phyloP scores from a whole-genome alignment of 2,329 filamentous ascomycete genomes.

The Aspergillus texensis region DNA sequence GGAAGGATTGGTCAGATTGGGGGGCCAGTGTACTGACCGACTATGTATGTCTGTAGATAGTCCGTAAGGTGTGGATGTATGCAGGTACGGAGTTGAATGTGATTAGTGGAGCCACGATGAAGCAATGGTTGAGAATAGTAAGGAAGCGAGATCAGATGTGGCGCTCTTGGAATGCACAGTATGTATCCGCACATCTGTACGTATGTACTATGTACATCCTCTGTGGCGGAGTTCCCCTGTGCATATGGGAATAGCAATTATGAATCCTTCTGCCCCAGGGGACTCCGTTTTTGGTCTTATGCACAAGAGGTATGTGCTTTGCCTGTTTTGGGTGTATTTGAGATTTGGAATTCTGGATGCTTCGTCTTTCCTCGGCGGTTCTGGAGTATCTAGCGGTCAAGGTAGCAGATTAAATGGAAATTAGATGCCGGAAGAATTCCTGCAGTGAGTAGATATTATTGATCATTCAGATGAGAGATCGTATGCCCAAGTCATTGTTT shows the following conservation, averaged over 20 bases:
- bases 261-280: not conserved
- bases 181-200: not conserved
- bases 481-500: not conserved
- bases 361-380: not conserved
- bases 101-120: constrained; percentile 6
- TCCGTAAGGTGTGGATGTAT: not conserved
- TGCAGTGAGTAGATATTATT: not conserved
- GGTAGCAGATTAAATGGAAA: not conserved
- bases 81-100: constrained; percentile 1
- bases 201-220: not conserved
- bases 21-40: not conserved
- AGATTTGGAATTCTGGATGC: not conserved
- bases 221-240: not conserved
- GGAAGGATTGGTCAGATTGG: not conserved
- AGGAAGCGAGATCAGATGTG: not conserved
- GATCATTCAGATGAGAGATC: not conserved
- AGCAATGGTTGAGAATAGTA: not conserved
- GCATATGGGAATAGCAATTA: not conserved
- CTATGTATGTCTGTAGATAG: not conserved
- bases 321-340: not conserved
- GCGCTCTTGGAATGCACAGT: not conserved
- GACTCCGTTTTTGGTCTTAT: not conserved
- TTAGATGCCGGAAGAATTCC: not conserved
- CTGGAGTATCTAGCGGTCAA: not conserved
- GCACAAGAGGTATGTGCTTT: not conserved